Percentiles rank a stretch among this genome's conserved stretches.
Evolutionary conservation across 164 flowering plant species (phyloP).

Genomic region (Vitis vinifera): ASM3070453v1 NC_081814.1:6075001-6075500

Average conservation of each 20-base stretch:
- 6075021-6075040: too few species aligned
- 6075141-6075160: neutral
- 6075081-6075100: too few species aligned
- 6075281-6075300: slow-evolving; percentile 24
- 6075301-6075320: slow-evolving; percentile 35
- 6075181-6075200: slow-evolving; percentile 31
- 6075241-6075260: neutral
- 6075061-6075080: too few species aligned
- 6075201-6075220: slow-evolving; percentile 32
- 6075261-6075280: slow-evolving; percentile 32
- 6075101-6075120: slow-evolving; percentile 33
- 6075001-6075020: too few species aligned
- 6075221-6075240: slow-evolving; percentile 25
- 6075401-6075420: slow-evolving; percentile 41
- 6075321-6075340: slow-evolving; percentile 22
- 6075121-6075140: slow-evolving; percentile 48
- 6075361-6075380: slow-evolving; percentile 18
- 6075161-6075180: slow-evolving; percentile 26
- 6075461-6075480: slow-evolving; percentile 28
- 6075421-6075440: slow-evolving; percentile 41
- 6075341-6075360: slow-evolving; percentile 10
- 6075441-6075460: slow-evolving; percentile 40
- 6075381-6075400: slow-evolving; percentile 31
- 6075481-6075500: slow-evolving; percentile 35
- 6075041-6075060: too few species aligned